A percentile compares a stretch with the other conserved stretches of the same genome.
These are phyloP conservation scores for Citrus hindsii DNA, from an alignment of 345 rosid species.

Conservation along the genomic window DNA sequence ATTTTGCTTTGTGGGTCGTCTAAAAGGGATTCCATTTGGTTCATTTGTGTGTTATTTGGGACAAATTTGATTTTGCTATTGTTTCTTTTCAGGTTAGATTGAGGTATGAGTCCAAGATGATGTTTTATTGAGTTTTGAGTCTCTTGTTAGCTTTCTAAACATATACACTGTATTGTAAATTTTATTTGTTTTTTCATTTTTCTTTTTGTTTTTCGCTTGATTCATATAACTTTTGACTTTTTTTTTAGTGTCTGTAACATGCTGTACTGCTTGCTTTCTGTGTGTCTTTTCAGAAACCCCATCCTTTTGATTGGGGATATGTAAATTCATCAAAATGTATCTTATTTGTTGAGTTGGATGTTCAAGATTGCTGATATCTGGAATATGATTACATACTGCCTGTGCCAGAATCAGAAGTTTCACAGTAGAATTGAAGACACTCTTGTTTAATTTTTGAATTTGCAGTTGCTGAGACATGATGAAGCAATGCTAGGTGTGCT, in stretches of 20 bases:
- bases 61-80: not conserved
- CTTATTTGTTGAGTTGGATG: not conserved
- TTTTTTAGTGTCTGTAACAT: not conserved
- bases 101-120: not conserved
- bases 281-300: not conserved
- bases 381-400: not conserved
- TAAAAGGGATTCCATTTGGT: not conserved
- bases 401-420: not conserved
- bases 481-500: slow-evolving; percentile 61
- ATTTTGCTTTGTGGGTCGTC: not conserved
- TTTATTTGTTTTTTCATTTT: not conserved
- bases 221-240: not conserved
- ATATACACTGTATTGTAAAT: not conserved
- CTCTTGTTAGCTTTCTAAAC: not conserved
- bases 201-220: not conserved
- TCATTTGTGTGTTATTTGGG: not conserved
- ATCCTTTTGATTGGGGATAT: not conserved
- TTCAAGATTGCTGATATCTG: not conserved
- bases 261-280: not conserved
- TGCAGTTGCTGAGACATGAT: slow-evolving; percentile 79
- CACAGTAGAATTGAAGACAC: not conserved
- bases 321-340: not conserved
- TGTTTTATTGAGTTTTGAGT: not conserved
- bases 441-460: slow-evolving; percentile 12
- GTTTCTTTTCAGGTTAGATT: not conserved